Conservation (phyloP, 768 basidiomycete species). For the Mycena metata region DNA sequence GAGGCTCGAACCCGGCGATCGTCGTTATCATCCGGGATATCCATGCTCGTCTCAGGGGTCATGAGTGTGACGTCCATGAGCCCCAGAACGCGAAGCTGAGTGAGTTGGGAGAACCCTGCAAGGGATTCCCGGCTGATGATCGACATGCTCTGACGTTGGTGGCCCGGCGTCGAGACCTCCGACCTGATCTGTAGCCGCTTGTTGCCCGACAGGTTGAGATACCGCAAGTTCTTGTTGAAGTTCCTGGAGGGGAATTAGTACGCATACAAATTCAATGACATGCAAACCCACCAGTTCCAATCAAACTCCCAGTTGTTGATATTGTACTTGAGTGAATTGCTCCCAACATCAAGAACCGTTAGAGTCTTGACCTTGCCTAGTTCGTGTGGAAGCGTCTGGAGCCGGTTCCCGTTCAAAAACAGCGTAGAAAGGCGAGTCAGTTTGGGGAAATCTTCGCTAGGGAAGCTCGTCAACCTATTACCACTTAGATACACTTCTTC, state of each 20-base stretch:
- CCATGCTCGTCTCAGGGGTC: slow-evolving; percentile 66
- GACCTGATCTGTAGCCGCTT: slow-evolving; percentile 96
- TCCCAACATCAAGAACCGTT: slow-evolving; percentile 90
- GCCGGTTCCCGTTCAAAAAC: slow-evolving; percentile 93
- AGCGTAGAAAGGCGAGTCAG: slow-evolving; percentile 78
- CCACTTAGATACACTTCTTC: slow-evolving; percentile 94
- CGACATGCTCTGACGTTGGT: slow-evolving; percentile 46
- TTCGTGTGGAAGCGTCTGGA: slow-evolving; percentile 93
- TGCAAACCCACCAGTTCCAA: slow-evolving; percentile 94
- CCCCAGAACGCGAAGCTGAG: slow-evolving; percentile 87
- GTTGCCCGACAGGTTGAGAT: slow-evolving; percentile 97
- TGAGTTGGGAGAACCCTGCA: slow-evolving; percentile 88
- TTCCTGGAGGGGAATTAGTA: slow-evolving; percentile 74
- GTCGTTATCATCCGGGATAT: slow-evolving; percentile 87
- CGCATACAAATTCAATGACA: background rate
- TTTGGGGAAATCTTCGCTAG: slow-evolving; percentile 87
- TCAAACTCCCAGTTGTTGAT: slow-evolving; percentile 99
- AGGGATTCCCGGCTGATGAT: slow-evolving; percentile 56
- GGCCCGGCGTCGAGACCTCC: no score
- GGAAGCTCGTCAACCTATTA: slow-evolving; percentile 92
- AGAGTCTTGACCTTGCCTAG: slow-evolving; percentile 85
- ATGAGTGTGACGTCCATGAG: slow-evolving; percentile 96
- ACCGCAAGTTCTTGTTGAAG: slow-evolving; percentile 92
- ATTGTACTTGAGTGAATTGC: slow-evolving; percentile 95
- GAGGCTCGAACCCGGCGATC: slow-evolving; percentile 95